Conservation (phyloP, 495 filamentous ascomycete genomes). For the Stereocaulon alpinum region DNA sequence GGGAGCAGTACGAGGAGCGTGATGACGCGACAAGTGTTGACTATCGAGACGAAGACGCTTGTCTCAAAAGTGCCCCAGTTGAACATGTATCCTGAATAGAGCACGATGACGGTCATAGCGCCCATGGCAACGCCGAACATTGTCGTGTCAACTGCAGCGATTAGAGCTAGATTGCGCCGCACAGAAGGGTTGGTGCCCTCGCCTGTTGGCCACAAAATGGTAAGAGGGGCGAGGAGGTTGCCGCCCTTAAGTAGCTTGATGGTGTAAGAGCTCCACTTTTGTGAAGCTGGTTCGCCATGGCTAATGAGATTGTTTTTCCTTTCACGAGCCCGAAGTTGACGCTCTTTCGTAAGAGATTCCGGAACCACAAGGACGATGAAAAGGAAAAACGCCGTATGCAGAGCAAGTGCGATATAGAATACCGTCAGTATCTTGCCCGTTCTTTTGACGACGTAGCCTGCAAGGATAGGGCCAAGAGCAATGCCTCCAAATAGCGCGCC, state of each 20-base stretch:
- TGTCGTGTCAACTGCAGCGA: constrained; percentile 69
- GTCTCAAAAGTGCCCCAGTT: constrained; percentile 70
- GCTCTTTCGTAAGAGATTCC: constrained; percentile 64
- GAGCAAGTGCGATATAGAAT: constrained; percentile 67
- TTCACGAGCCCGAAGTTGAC: constrained; percentile 56
- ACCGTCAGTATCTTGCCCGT: constrained; percentile 58
- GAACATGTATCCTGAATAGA: constrained; percentile 73
- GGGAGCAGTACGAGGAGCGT: constrained; percentile 68
- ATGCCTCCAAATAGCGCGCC: constrained; percentile 79
- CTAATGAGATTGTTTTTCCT: constrained; percentile 38
- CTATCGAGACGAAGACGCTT: constrained; percentile 63
- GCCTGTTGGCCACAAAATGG: constrained; percentile 65
- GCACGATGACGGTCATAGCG: constrained; percentile 59
- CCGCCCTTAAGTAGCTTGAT: constrained; percentile 30
- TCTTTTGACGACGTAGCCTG: constrained; percentile 61
- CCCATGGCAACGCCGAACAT: constrained; percentile 78
- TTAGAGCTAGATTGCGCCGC: constrained; percentile 65
- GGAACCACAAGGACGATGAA: constrained; percentile 62
- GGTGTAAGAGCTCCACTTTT: constrained; percentile 17
- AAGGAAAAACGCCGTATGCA: constrained; percentile 59
- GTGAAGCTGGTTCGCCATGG: constrained; percentile 2
- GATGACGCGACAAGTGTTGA: constrained; percentile 63
- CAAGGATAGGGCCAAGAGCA: constrained; percentile 69
- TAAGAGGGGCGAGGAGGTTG: constrained; percentile 65
- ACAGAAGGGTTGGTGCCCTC: constrained; percentile 48